phyloP scores from a whole-genome alignment of 2,329 filamentous ascomycete species.

The Xylariaceae sp. region DNA sequence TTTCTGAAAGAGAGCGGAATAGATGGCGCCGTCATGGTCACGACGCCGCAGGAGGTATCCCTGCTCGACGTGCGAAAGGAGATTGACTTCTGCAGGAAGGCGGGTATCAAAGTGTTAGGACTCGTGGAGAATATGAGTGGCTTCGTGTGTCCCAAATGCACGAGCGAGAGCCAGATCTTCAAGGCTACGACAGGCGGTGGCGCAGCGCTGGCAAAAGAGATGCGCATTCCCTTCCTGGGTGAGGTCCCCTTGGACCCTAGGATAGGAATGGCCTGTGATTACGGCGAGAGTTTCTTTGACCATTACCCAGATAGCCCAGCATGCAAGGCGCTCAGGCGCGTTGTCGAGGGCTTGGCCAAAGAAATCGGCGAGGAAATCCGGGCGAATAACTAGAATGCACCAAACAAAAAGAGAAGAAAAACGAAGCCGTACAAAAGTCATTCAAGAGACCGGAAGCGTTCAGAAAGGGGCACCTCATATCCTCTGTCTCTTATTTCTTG shows the following conservation, averaged over 20 bases:
- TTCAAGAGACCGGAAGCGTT: background rate
- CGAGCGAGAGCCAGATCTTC: conserved; percentile 79
- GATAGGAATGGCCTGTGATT: conserved; percentile 95
- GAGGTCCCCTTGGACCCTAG: conserved; percentile 86
- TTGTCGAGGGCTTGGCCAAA: conserved; percentile 67
- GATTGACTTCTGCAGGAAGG: conserved; percentile 95
- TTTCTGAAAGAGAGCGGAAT: conserved; percentile 88
- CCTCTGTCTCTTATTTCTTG: background rate
- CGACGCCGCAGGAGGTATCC: conserved; percentile 90
- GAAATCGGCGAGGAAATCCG: conserved; percentile 56
- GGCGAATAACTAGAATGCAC: conserved; percentile 34
- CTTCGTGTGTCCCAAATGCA: conserved; percentile 93
- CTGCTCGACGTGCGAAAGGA: conserved; percentile 93
- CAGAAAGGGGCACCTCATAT: background rate
- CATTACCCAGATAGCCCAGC: conserved; percentile 90
- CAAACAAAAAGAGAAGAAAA: conserved; percentile 4
- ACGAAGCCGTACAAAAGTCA: conserved; percentile 2
- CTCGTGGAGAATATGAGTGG: conserved; percentile 98
- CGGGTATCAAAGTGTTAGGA: conserved; percentile 79
- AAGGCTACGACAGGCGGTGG: conserved; percentile 86
- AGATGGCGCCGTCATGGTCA: conserved; percentile 87
- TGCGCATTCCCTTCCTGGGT: conserved; percentile 82
- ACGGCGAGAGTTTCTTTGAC: conserved; percentile 95
- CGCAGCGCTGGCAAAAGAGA: conserved; percentile 71
- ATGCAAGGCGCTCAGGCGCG: conserved; percentile 70